Conservation (phyloP, 805 yeast genomes). For the Naumovozyma baii region DNA sequence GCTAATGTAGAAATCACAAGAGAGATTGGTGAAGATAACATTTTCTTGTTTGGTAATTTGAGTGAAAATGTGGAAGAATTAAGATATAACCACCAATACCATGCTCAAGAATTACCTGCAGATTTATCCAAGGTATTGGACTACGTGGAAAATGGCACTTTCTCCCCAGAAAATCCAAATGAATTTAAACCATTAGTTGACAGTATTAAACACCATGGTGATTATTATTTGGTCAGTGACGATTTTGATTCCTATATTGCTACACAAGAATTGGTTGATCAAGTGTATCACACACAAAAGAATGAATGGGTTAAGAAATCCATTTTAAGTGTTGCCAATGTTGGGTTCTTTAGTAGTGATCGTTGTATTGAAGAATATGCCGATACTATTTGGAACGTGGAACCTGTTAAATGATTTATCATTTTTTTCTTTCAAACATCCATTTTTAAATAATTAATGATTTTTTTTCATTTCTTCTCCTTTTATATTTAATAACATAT, state of each 20-base stretch:
- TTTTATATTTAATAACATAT: not conserved
- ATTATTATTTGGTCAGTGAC: conserved; percentile 76
- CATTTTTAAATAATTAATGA: no score
- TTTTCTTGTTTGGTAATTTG: conserved; percentile 83
- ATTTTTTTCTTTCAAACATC: no score
- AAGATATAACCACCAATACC: conserved; percentile 62
- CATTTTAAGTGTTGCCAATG: conserved; percentile 74
- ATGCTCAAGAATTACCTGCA: conserved; percentile 45
- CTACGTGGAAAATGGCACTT: conserved; percentile 56
- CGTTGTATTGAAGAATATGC: conserved; percentile 89
- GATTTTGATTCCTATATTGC: conserved; percentile 83
- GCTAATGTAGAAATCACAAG: conserved; percentile 93
- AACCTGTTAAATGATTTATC: conserved; percentile 38
- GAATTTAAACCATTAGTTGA: conserved; percentile 64
- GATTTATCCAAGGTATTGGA: conserved; percentile 53
- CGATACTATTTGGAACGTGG: conserved; percentile 85
- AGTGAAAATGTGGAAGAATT: conserved; percentile 84
- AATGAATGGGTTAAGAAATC: conserved; percentile 70
- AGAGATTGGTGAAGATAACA: conserved; percentile 87
- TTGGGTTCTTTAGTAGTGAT: conserved; percentile 89
- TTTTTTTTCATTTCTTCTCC: not conserved
- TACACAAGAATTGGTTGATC: conserved; percentile 69
- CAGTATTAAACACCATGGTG: conserved; percentile 64
- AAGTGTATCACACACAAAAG: conserved; percentile 51
- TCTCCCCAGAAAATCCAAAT: conserved; percentile 51